phyloP scores from a whole-genome alignment of 495 filamentous ascomycete genomes.

The Extremus antarcticus region DNA sequence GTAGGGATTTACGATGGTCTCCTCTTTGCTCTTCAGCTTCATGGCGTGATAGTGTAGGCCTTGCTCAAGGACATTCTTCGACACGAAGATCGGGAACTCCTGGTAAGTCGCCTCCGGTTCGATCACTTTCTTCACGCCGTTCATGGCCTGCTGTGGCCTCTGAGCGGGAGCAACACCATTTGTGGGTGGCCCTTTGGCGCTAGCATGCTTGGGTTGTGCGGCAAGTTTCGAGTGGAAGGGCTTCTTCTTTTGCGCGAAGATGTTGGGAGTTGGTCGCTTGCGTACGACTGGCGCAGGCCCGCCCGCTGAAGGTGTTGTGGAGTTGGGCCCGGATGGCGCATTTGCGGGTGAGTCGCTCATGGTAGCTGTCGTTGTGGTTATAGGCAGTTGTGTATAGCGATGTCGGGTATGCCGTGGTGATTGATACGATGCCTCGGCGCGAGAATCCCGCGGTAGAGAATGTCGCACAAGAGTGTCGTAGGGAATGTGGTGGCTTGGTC shows the following conservation, averaged over 20 bases:
- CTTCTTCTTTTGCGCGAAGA: slow-evolving; percentile 36
- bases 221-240: slow-evolving; percentile 53
- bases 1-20: slow-evolving; percentile 42
- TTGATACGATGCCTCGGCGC: too few species aligned
- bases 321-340: not conserved
- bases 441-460: too few species aligned
- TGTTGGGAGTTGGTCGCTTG: slow-evolving; percentile 12
- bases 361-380: too few species aligned
- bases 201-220: slow-evolving; percentile 15
- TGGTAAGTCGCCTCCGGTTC: slow-evolving; percentile 27
- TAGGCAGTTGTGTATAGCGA: too few species aligned
- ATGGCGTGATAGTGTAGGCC: slow-evolving; percentile 80
- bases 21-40: slow-evolving; percentile 41
- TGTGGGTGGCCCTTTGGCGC: slow-evolving; percentile 33
- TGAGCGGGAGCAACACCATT: not conserved
- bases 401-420: too few species aligned
- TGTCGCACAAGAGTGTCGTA: too few species aligned
- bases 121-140: slow-evolving; percentile 1
- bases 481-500: too few species aligned
- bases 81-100: slow-evolving; percentile 67
- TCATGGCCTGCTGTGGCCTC: slow-evolving; percentile 1
- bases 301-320: slow-evolving; percentile 16
- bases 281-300: slow-evolving; percentile 3
- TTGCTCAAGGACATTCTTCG: slow-evolving; percentile 67
- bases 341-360: slow-evolving; percentile 45